Conservation (phyloP, 78 protist genomes). For the Dictyostelium citrinum region DNA sequence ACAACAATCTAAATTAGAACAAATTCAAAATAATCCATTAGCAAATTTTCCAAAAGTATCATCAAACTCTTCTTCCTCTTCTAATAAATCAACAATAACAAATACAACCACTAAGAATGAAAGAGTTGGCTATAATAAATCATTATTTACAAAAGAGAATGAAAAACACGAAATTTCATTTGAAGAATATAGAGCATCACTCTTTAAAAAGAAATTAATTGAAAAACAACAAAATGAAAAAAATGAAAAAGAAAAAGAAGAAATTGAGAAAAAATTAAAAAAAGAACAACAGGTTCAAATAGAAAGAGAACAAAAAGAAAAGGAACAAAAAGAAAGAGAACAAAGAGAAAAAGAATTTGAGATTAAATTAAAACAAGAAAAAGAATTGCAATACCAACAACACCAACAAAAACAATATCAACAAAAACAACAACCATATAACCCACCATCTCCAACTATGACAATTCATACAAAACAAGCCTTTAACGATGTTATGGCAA, state of each 20-base stretch:
- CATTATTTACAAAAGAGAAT: slow-evolving; percentile 17
- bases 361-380: slow-evolving; percentile 8
- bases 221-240: neutral
- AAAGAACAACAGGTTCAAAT: neutral
- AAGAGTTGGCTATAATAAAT: slow-evolving; percentile 58
- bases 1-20: neutral
- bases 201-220: neutral
- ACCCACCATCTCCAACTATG: slow-evolving; percentile 70
- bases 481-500: slow-evolving; percentile 63
- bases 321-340: neutral
- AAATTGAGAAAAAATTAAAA: neutral
- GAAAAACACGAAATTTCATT: slow-evolving; percentile 30
- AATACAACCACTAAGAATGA: neutral
- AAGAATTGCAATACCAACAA: slow-evolving; percentile 12
- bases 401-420: neutral
- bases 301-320: neutral
- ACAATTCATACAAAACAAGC: slow-evolving; percentile 70
- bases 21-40: slow-evolving; percentile 48
- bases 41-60: slow-evolving; percentile 15
- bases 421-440: slow-evolving; percentile 1
- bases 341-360: neutral
- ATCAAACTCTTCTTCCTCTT: neutral
- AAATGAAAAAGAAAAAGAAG: neutral
- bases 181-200: slow-evolving; percentile 44
- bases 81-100: neutral